Evolutionary conservation across 345 rosid genomes (phyloP).

Genomic region (Populus nigra): DNA sequence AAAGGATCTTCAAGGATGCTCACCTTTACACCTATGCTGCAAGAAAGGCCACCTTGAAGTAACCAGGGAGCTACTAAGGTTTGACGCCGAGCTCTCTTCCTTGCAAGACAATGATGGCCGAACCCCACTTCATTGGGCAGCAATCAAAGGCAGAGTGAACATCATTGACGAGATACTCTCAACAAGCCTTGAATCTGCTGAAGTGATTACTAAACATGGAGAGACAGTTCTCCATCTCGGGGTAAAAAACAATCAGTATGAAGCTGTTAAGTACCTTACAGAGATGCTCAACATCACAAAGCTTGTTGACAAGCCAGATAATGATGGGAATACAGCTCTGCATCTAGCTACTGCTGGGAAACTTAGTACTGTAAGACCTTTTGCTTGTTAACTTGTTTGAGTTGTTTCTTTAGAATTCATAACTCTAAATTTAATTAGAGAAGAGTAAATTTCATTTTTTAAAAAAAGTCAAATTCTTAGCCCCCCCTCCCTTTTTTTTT

Average conservation of each 20-base stretch:
- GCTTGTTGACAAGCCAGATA: constrained; percentile 35
- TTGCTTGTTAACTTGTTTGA: too few species aligned
- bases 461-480: too few species aligned
- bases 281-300: constrained; percentile 33
- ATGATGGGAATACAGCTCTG: constrained; percentile 49
- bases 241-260: constrained; percentile 44
- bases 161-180: constrained; percentile 45
- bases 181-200: constrained; percentile 27
- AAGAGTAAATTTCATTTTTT: too few species aligned
- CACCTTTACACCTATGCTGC: constrained; percentile 47
- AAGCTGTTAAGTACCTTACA: constrained; percentile 37
- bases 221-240: constrained; percentile 53
- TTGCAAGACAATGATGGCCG: constrained; percentile 41
- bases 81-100: constrained; percentile 35
- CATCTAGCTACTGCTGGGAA: constrained; percentile 51
- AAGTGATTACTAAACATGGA: constrained; percentile 32
- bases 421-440: too few species aligned
- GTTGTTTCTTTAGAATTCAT: too few species aligned
- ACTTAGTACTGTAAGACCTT: constrained; percentile 34
- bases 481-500: too few species aligned
- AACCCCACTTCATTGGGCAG: constrained; percentile 52
- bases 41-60: constrained; percentile 46
- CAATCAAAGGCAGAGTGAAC: constrained; percentile 44
- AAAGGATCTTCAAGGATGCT: constrained; percentile 29
- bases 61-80: constrained; percentile 41